Evolutionary conservation across 129 eudicot genomes (phyloP).

Genomic region (Arctium lappa): DNA sequence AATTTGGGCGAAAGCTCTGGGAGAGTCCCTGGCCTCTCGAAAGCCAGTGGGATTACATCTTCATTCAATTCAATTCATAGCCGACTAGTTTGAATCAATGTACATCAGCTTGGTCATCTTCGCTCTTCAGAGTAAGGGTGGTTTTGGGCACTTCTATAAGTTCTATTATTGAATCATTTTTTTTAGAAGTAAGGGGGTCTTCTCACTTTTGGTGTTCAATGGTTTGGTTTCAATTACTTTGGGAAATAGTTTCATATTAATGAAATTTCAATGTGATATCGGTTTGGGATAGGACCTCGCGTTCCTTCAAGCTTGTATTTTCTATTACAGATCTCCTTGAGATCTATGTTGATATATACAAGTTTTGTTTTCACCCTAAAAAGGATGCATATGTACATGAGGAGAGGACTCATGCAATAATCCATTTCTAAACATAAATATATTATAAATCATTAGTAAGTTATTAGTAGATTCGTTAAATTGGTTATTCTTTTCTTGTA

Average conservation of each 20-base stretch:
- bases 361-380: not conserved
- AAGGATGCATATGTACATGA: not conserved
- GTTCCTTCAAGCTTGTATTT: not conserved
- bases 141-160: not conserved
- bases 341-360: not conserved
- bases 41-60: not conserved
- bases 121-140: not conserved
- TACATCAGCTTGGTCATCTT: not conserved
- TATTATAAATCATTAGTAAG: not conserved
- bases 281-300: not conserved
- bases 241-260: not conserved
- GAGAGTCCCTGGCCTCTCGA: not conserved
- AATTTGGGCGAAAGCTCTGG: not conserved
- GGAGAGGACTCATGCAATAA: not conserved
- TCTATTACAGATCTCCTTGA: not conserved
- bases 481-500: not conserved
- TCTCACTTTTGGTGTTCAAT: not conserved
- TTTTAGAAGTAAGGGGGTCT: not conserved
- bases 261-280: not conserved
- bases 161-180: not conserved
- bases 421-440: not conserved
- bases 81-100: not conserved
- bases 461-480: not conserved
- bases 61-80: not conserved
- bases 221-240: not conserved